Evolutionary conservation across 345 rosid species (phyloP), one percentile per base, ranked within the genome.

Genomic region (Aquilaria yunnanensis): DNA sequence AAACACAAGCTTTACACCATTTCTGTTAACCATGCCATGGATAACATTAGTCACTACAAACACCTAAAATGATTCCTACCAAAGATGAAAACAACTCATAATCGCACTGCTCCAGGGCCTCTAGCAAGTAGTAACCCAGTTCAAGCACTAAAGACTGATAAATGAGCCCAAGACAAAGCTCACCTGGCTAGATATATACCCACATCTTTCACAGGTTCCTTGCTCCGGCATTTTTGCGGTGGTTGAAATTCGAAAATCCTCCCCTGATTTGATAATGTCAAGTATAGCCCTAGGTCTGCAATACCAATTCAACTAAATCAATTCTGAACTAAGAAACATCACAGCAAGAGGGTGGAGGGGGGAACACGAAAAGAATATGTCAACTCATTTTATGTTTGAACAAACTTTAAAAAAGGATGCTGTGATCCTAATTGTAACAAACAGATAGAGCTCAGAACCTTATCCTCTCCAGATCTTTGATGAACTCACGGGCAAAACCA

Each of bases 141-240:
- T 23, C 23, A 23, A 23, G 23, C 23, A 37, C 7, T 37, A 37
- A 37, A 37, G 5, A 29, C 58, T 41, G 29, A 13, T 12, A 63
- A n/a, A 13, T 45, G 47, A 13, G 45, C 56, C 32, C 56, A 59
- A 59, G 72, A 51, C 65, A 67, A 60, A 10, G 54, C 65, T 74
- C 66, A 90, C 96, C 92, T 93, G 99, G 78, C 99, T 90, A 51
- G 99, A 90, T 14, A 93, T 90, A 65, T 93, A 93, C 11, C 99
- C 97, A 54, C 99, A 88, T 33, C 89, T 77, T 80, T 88, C 92
- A 62, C 99, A 94, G 2, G 80, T 88, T 45, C 97, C 98, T 79
- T 90, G 96, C 80, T 93, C 97, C 29, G 96, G 97, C 98, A 90
- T 90, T 74, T 88, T 93, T 6, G 95, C 88, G 0, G 78, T 65